Conservation (phyloP, 2,329 filamentous ascomycete genomes). For the Pestalotiopsis sp. region DNA sequence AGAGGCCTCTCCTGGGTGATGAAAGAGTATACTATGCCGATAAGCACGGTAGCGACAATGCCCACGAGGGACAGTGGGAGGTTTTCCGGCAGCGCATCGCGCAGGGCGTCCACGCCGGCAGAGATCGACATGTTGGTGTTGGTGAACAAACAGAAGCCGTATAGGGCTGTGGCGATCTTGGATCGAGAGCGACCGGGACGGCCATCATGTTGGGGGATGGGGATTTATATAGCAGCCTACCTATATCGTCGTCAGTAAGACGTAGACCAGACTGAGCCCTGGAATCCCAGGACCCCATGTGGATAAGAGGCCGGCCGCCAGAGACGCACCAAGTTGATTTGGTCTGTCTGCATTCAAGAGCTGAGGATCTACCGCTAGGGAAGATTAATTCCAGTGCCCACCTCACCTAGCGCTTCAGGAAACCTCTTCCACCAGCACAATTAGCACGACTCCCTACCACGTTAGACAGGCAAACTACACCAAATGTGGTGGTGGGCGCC, state of each 20-base stretch:
- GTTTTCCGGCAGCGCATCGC: slow-evolving; percentile 25
- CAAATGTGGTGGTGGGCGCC: neutral
- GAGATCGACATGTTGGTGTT: slow-evolving; percentile 8
- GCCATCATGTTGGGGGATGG: neutral
- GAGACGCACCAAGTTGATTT: neutral
- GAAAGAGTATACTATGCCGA: slow-evolving; percentile 28
- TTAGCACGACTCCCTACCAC: neutral
- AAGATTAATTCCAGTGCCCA: neutral
- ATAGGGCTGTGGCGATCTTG: neutral
- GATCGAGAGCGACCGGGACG: neutral
- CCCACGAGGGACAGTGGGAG: slow-evolving; percentile 29
- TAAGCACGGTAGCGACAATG: slow-evolving; percentile 24
- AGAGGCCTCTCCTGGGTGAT: slow-evolving; percentile 26
- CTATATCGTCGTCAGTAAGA: neutral
- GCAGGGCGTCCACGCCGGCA: slow-evolving; percentile 9
- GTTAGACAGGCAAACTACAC: neutral
- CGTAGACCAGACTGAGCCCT: neutral
- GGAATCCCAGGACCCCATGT: neutral
- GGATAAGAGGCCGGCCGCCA: neutral
- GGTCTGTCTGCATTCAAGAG: neutral
- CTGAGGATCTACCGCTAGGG: neutral
- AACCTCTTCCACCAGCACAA: neutral
- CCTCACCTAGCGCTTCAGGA: neutral
- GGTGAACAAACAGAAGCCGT: neutral
- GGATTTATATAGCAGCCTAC: neutral